Percentiles rank a stretch among this genome's conserved stretches.
These are phyloP conservation scores for Plasmopara viticola DNA, from an alignment of 352 stramenopile genomes.

Conservation along the genomic window DNA sequence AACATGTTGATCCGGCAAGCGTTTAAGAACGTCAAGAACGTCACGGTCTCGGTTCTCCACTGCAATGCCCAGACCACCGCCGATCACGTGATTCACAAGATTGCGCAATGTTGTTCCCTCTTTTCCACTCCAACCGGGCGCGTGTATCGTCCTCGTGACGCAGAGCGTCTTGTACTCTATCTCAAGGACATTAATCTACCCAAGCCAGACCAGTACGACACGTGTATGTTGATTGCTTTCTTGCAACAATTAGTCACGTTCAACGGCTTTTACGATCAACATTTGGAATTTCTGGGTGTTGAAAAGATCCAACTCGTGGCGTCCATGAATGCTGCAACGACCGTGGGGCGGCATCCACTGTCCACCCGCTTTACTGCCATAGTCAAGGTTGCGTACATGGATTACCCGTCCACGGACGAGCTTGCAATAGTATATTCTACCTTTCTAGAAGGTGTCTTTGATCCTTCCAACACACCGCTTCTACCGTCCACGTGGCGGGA, in stretches of 20 bases:
- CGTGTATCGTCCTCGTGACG: constrained; percentile 90
- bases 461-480: constrained; percentile 27
- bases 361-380: constrained; percentile 92
- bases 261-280: constrained; percentile 93
- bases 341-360: constrained; percentile 86
- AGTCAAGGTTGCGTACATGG: constrained; percentile 89
- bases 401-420: constrained; percentile 89
- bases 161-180: constrained; percentile 91
- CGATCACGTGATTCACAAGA: constrained; percentile 93
- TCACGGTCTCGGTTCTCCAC: constrained; percentile 83
- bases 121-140: constrained; percentile 88
- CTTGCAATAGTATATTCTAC: constrained; percentile 86
- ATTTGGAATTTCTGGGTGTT: constrained; percentile 91
- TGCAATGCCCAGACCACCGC: constrained; percentile 93
- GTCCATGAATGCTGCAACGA: constrained; percentile 92
- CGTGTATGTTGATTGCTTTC: constrained; percentile 95
- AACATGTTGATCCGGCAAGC: constrained; percentile 92
- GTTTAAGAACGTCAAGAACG: constrained; percentile 72
- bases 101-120: constrained; percentile 89
- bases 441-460: constrained; percentile 80
- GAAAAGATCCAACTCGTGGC: constrained; percentile 93
- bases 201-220: constrained; percentile 93
- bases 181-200: constrained; percentile 96
- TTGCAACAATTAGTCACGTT: constrained; percentile 94
- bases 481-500: constrained; percentile 47